Evolutionary conservation across 2,329 filamentous ascomycete species (phyloP).

Genomic region (Podosphaera aphanis): DNA sequence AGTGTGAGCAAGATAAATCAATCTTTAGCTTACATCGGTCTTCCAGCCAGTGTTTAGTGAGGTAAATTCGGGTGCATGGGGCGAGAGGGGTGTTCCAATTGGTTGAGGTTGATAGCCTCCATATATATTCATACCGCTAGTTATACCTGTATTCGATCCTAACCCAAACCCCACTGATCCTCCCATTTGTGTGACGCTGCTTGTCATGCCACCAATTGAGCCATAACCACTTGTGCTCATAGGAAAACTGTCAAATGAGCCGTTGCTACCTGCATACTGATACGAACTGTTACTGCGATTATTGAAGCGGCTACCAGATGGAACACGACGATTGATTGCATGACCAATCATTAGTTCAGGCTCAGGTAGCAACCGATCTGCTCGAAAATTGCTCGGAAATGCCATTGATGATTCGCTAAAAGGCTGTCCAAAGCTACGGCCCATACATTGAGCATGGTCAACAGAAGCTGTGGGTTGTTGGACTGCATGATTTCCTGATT

Average conservation of each 20-base stretch:
- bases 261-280: slow-evolving; percentile 16
- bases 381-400: slow-evolving; percentile 11
- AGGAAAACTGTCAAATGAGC: slow-evolving; percentile 16
- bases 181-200: slow-evolving; percentile 8
- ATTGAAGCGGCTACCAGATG: slow-evolving; percentile 11
- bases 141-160: slow-evolving; percentile 6
- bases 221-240: slow-evolving; percentile 12
- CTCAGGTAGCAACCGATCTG: slow-evolving; percentile 13
- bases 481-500: slow-evolving; percentile 5
- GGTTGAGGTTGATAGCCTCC: slow-evolving; percentile 26
- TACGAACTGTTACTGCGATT: slow-evolving; percentile 12
- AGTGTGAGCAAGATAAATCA: slow-evolving; percentile 9
- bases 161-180: slow-evolving; percentile 7
- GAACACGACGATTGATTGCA: slow-evolving; percentile 9
- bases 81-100: slow-evolving; percentile 43
- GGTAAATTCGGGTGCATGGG: slow-evolving; percentile 53
- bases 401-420: slow-evolving; percentile 12
- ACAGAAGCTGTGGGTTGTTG: slow-evolving; percentile 16
- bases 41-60: slow-evolving; percentile 21
- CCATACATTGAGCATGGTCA: slow-evolving; percentile 24
- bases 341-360: slow-evolving; percentile 12
- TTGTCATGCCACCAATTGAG: slow-evolving; percentile 11
- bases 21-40: slow-evolving; percentile 12
- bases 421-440: slow-evolving; percentile 15
- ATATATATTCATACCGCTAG: slow-evolving; percentile 10